Evolutionary conservation across 2,329 filamentous ascomycete genomes (phyloP), one percentile per base, ranked within the genome.

Genomic region (Madurella fahalii): DNA sequence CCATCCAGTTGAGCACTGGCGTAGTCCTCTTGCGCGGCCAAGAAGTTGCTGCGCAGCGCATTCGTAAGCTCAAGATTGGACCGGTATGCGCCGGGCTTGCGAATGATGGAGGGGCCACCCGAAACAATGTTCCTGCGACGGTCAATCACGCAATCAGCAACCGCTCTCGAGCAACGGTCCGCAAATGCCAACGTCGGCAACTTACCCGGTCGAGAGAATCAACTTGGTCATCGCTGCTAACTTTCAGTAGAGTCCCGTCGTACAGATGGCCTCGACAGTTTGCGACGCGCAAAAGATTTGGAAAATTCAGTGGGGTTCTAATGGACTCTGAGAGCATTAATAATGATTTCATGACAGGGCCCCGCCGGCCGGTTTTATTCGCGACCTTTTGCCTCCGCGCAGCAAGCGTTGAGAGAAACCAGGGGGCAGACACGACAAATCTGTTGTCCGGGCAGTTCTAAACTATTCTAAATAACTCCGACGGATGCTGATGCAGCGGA

Each of bases 51-150:
- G 64, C 89, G 87, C 16, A 99, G 82, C 2, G 91, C 90, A 66
- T 90, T 92, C 61, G 91, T 88, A 64, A 99, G 83, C 72, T 99
- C 94, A 64, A 92, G 85, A 69, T 97, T 97, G 52, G 93, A 96
- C 69, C 92, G 90, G 68, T 85, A 85, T 61, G 83, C 82, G 57
- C 85, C 81, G 15, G 86, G 84, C 66, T 89, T 89, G 59, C 90
- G 86, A 70, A 96, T 87, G 59, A 96, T 86, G 47, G 90, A 90
- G 54, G 89, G 87, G 54, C 89, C 89, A 60, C 84, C 85, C 64
- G 86, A 86, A 80, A 95, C 90, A 69, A 95, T 87, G 76, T 95
- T 96, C 67, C 81, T 83, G 64, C 45, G 57, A 42, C 53, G 54
- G 39, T 20, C 25, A 57, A 58, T 52, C 59, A 60, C 59, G 58